phyloP scores from a whole-genome alignment of 768 basidiomycete species.

The Auriscalpium orientale region DNA sequence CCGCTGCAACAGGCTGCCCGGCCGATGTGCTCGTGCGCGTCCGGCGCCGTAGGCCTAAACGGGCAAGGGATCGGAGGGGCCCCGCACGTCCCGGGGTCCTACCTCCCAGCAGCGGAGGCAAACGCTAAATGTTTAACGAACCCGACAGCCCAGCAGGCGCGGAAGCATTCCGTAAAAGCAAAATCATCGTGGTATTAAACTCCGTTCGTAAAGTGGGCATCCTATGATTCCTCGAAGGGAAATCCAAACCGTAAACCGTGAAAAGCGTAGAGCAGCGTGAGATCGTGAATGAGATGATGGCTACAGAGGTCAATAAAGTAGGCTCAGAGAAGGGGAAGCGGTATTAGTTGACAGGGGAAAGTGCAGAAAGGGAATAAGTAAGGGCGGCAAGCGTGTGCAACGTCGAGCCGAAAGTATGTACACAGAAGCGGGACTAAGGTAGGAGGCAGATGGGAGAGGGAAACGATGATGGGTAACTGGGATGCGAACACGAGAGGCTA shows the following conservation, averaged over 20 bases:
- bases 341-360: conserved; percentile 6
- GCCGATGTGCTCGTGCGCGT: too few species aligned
- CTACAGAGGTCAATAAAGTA: conserved; percentile 10
- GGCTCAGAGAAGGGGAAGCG: conserved; percentile 4
- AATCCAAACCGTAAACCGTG: conserved; percentile 5
- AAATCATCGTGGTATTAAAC: conserved; percentile 10
- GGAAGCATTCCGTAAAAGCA: not conserved
- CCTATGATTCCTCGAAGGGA: conserved; percentile 7
- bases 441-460: conserved; percentile 4
- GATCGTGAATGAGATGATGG: conserved; percentile 11
- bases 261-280: conserved; percentile 13
- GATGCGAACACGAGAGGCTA: conserved; percentile 5
- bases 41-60: too few species aligned
- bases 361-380: conserved; percentile 17
- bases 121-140: not conserved
- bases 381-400: conserved; percentile 7
- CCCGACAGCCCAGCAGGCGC: not conserved
- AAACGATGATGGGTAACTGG: not conserved
- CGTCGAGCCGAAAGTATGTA: conserved; percentile 10
- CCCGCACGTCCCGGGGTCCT: too few species aligned
- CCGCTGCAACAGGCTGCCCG: too few species aligned
- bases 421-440: conserved; percentile 14
- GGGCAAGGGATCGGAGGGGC: too few species aligned
- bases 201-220: conserved; percentile 5
- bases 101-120: too few species aligned